These are phyloP conservation scores for Xerocomus potaroensis DNA, from an alignment of 768 basidiomycete species.

Conservation along the genomic window DNA sequence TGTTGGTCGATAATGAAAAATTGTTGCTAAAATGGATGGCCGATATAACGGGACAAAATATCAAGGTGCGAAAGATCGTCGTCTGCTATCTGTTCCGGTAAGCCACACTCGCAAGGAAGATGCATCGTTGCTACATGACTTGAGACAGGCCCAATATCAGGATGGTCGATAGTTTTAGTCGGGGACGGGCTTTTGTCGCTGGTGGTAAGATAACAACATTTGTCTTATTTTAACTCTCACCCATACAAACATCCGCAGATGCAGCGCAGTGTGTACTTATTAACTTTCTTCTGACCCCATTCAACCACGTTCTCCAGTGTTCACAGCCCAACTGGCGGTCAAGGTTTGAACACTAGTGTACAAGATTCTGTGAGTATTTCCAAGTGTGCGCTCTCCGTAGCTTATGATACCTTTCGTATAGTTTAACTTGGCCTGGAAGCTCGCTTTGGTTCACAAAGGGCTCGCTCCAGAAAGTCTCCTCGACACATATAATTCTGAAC, in stretches of 20 bases:
- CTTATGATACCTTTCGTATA: conserved; percentile 9
- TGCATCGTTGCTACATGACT: conserved; percentile 3
- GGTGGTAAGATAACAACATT: conserved; percentile 33
- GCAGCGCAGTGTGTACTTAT: conserved; percentile 36
- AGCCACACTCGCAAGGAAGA: conserved; percentile 6
- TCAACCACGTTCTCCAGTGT: conserved; percentile 9
- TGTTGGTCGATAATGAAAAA: conserved; percentile 19
- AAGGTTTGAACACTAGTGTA: conserved; percentile 36
- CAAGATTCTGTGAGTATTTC: conserved; percentile 35
- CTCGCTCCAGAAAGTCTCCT: conserved; percentile 35
- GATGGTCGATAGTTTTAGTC: conserved; percentile 40
- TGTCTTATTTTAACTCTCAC: neutral
- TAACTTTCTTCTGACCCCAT: neutral
- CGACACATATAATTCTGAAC: conserved; percentile 39
- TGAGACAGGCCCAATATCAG: conserved; percentile 42
- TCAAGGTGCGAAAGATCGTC: conserved; percentile 29
- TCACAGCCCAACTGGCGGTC: conserved; percentile 23
- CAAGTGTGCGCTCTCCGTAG: neutral
- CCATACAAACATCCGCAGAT: conserved; percentile 30
- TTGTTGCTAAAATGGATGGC: conserved; percentile 30
- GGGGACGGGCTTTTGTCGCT: conserved; percentile 43
- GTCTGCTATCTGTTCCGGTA: conserved; percentile 28
- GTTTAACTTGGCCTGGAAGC: conserved; percentile 45
- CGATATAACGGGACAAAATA: conserved; percentile 24
- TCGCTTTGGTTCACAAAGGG: conserved; percentile 38